phyloP scores from a whole-genome alignment of 129 eudicot genomes.

The Rutidosis leptorrhynchoides region DNA sequence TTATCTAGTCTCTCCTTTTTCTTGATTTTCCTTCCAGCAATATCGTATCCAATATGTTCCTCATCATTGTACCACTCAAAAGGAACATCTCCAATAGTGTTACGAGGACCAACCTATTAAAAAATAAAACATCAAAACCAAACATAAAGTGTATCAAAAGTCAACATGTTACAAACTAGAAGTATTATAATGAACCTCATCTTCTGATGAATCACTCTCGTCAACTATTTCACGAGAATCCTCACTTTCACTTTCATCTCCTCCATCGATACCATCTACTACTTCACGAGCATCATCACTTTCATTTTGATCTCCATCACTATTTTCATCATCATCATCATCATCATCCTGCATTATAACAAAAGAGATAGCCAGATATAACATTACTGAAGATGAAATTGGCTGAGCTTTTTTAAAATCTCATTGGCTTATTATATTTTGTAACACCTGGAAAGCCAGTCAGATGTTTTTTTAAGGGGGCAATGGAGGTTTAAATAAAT shows the following conservation, averaged over 20 bases:
- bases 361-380: conserved; percentile 5
- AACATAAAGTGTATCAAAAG: background rate
- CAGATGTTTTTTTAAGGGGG: background rate
- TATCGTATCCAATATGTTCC: conserved; percentile 91
- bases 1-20: conserved; percentile 82
- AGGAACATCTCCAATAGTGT: conserved; percentile 93
- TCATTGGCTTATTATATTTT: background rate
- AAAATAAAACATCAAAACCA: background rate
- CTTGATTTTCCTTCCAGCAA: conserved; percentile 88
- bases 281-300: conserved; percentile 52
- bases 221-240: conserved; percentile 70
- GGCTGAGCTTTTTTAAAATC: background rate
- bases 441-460: background rate
- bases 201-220: conserved; percentile 99
- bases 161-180: background rate
- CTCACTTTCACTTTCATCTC: conserved; percentile 45
- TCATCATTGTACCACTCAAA: conserved; percentile 90
- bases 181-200: conserved; percentile 54
- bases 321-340: conserved; percentile 34
- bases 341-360: conserved; percentile 32
- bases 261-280: conserved; percentile 44
- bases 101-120: conserved; percentile 79
- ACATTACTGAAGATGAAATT: background rate
- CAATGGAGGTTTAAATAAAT: no score
- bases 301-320: conserved; percentile 33